Conservation (phyloP, 1,139 yeast species). For the Geotrichum europaeum region DNA sequence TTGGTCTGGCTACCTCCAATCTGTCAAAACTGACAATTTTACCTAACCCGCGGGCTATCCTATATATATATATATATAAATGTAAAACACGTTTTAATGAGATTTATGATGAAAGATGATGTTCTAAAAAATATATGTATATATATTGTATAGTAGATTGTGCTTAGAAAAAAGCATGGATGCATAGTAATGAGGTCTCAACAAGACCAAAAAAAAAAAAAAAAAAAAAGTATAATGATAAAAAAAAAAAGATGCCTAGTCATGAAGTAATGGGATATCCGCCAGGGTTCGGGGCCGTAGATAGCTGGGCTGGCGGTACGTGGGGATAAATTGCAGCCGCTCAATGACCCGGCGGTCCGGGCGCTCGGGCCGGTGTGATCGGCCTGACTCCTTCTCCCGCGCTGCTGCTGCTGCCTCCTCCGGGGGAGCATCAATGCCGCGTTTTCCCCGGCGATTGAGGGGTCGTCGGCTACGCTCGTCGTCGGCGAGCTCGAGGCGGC, state of each 20-base stretch:
- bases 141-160: too few relatives aligned
- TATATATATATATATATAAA: background rate
- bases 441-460: background rate
- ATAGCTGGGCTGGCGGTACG: background rate
- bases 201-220: too few relatives aligned
- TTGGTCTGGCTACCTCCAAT: slow-evolving; percentile 3
- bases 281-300: background rate
- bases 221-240: too few relatives aligned
- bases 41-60: background rate
- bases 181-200: too few relatives aligned
- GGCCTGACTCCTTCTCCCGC: too few relatives aligned
- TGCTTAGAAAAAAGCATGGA: too few relatives aligned
- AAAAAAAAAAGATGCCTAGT: background rate
- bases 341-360: background rate
- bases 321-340: background rate
- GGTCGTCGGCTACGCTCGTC: background rate
- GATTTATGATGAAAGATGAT: background rate
- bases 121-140: too few relatives aligned
- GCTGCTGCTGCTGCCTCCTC: background rate
- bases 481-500: background rate
- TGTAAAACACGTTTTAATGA: background rate
- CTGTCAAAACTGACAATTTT: background rate
- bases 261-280: background rate
- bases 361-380: too few relatives aligned
- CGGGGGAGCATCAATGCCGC: background rate